Evolutionary conservation across 768 basidiomycete species (phyloP).

Genomic region (Suillus subaureus): DNA sequence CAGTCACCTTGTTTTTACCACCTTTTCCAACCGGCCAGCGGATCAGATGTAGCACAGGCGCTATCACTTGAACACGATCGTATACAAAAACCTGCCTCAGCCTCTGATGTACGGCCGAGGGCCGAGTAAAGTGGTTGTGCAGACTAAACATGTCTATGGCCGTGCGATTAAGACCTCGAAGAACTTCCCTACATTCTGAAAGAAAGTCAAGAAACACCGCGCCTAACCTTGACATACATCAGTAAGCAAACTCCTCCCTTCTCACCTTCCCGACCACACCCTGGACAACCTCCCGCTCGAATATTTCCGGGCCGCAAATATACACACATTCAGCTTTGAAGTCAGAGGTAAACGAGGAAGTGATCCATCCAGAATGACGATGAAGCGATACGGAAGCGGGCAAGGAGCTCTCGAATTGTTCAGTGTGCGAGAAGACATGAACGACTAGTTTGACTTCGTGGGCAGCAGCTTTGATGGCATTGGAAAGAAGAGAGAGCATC

Average conservation of each 20-base stretch:
- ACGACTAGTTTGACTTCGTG: conserved; percentile 28
- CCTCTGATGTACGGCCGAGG: not conserved
- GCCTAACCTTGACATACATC: conserved; percentile 1
- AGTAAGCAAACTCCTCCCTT: conserved; percentile 49
- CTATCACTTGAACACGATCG: not conserved
- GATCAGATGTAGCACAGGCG: not conserved
- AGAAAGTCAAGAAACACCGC: conserved; percentile 24
- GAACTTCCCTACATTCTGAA: conserved; percentile 30
- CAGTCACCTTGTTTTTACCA: not conserved
- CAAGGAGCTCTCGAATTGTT: conserved; percentile 9
- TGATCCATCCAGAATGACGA: not conserved
- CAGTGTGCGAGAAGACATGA: conserved; percentile 40
- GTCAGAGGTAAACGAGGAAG: conserved; percentile 17
- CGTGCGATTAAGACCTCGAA: not conserved
- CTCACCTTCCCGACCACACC: conserved; percentile 37
- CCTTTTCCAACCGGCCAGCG: not conserved
- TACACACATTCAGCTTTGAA: conserved; percentile 33
- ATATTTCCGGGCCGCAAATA: conserved; percentile 53
- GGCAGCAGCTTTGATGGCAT: not conserved
- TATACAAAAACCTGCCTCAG: not conserved
- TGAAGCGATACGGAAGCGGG: conserved; percentile 3
- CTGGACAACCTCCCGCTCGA: conserved; percentile 43
- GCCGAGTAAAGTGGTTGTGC: not conserved
- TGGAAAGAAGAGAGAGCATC: conserved; percentile 40
- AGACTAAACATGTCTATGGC: not conserved